These are phyloP conservation scores for Mortierella sp. DNA, from an alignment of 371 early-diverging fungal species.

Conservation along the genomic window DNA sequence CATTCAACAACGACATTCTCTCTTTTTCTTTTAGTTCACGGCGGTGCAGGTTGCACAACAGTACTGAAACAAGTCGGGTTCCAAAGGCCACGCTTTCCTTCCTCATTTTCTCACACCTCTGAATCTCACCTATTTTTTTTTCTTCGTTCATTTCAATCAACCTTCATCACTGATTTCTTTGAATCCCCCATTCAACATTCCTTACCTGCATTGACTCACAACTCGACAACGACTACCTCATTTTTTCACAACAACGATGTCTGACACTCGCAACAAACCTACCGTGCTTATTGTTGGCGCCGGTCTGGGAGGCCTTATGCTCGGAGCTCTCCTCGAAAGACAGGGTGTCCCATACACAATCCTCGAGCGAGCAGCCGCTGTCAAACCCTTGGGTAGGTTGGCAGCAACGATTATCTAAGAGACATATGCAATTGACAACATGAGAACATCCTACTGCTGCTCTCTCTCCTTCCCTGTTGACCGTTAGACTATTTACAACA, in stretches of 20 bases:
- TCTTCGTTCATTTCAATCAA: neutral
- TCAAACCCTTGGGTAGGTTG: conserved; percentile 13
- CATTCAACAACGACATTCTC: too few species aligned
- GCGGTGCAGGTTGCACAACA: too few species aligned
- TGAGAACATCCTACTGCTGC: too few species aligned
- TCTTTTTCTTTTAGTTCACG: too few species aligned
- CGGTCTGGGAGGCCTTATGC: conserved; percentile 21
- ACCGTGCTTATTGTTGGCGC: conserved; percentile 20
- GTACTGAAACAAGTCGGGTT: too few species aligned
- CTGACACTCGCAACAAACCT: neutral
- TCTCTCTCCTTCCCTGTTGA: too few species aligned
- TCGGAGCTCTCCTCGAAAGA: conserved; percentile 8
- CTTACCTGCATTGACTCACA: too few species aligned
- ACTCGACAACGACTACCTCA: neutral
- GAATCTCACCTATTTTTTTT: neutral
- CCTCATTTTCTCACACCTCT: neutral
- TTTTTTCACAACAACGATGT: too few species aligned
- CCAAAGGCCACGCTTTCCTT: neutral
- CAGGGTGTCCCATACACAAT: conserved; percentile 8
- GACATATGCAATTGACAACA: too few species aligned
- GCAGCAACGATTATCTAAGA: neutral
- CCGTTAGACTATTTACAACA: neutral
- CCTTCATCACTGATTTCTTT: neutral
- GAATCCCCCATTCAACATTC: neutral
- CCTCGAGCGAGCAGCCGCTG: conserved; percentile 4